Evolutionary conservation across 116 monocot genomes (phyloP).

Genomic region (Phalaenopsis hybrid): DNA sequence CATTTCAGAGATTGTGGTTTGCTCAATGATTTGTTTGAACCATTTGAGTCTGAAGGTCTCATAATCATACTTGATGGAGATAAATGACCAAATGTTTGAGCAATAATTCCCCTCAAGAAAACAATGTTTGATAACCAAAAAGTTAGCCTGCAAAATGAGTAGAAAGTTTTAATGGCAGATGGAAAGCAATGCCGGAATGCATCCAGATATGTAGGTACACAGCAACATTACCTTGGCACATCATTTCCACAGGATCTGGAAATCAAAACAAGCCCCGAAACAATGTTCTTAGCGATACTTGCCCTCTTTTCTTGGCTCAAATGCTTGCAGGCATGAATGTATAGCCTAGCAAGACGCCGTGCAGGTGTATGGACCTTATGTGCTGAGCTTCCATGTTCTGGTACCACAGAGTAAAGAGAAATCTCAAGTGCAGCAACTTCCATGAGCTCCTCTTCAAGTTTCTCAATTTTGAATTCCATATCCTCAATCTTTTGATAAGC

Average conservation of each 20-base stretch:
- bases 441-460: constrained; percentile 88
- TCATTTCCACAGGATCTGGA: constrained; percentile 91
- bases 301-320: constrained; percentile 69
- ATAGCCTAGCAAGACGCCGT: constrained; percentile 82
- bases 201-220: not conserved
- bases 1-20: constrained; percentile 17
- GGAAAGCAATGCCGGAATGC: not conserved
- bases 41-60: constrained; percentile 33
- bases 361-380: constrained; percentile 97
- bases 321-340: constrained; percentile 83
- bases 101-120: constrained; percentile 75
- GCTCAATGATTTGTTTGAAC: constrained; percentile 32
- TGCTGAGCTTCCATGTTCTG: constrained; percentile 94
- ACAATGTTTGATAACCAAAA: constrained; percentile 96
- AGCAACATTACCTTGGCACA: constrained; percentile 63
- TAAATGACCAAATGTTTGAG: constrained; percentile 61
- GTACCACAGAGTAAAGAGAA: constrained; percentile 87
- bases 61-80: constrained; percentile 23
- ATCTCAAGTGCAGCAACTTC: constrained; percentile 98
- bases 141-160: constrained; percentile 61
- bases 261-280: constrained; percentile 86
- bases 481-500: constrained; percentile 59
- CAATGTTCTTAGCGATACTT: constrained; percentile 81
- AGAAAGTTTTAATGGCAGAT: not conserved
- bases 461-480: constrained; percentile 72